Evolutionary conservation across 352 stramenopile species (phyloP), one percentile per base, ranked within the genome.

Genomic region (Phytophthora syringae): DNA sequence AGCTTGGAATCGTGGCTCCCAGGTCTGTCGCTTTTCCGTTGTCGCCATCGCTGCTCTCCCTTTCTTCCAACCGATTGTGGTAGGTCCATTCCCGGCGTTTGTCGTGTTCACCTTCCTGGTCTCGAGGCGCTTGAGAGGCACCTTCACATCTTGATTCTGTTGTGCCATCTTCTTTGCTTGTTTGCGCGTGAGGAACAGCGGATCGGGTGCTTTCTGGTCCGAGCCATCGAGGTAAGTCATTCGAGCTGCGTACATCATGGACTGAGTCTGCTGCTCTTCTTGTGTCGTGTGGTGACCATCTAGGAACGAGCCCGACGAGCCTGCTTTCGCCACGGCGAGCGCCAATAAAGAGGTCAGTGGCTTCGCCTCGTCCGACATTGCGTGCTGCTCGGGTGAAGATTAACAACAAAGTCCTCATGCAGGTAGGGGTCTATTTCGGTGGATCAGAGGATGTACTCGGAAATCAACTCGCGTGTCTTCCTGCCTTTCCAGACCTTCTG

Each of bases 171-270:
- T 94, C 50, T 92, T 79, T 13, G 78, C 82, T 70, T 91, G 84
- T 56, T 91, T 92, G 25, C 86, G 79, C 15, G 84, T 92, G 54
- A 93, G 76, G 60, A 94, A 94, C 51, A 92, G 64, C 9, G 77
- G 48, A 42, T 94, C 79, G 3, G 82, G 82, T 47, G 79, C 57
- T 47, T 73, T 71, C 22, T 77, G 64, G 49, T 86, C 77, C 2
- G 60, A 76, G 32, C 77, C 66, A 40, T 86, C 74, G 11, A 94
- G 65, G 49, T 93, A 94, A 42, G 76, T 89, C 83, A 92, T 92
- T 22, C 86, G 86, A 7, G 81, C 81, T 18, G 82, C 82, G 56
- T 92, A 92, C 84, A 94, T 89, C 70, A 94, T 87, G 12, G 72
- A 83, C 16, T 87, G 74, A 7, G 77, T 83, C 25, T 77, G 70